Base-by-base conservation (phyloP, 768 basidiomycete genomes). In the Hygrocybe coccinea region DNA sequence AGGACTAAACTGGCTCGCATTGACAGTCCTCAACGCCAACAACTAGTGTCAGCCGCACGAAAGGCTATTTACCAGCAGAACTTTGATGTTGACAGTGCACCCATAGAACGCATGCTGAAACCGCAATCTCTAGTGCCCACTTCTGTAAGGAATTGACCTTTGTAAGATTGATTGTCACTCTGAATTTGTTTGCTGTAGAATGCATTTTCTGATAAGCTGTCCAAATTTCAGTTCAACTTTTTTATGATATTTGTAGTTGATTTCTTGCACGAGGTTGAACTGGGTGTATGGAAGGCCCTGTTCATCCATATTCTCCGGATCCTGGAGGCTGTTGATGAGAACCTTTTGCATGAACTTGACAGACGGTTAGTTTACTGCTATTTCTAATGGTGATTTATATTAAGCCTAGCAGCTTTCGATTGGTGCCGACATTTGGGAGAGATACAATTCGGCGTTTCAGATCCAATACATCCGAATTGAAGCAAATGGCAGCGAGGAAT, bases 201-300 rank as follows among this genome's bases (percentile, higher is more conserved):
- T 41, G 39, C 39, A 3, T 19, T 41, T 14, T 41, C 39, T 41
- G 39, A 33, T n/a, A 24, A 19, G 39, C 39, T 41, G 39, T 19
- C 14, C 39, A 14, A 14, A 15, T 56, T n/a, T 5, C 59, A 54
- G 0, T 60, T 66, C 41, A 55, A 67, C 39, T 50, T 59, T 15
- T 67, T 54, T 56, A 5, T 50, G 8, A 60, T 66, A 46, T 57
- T 68, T 24, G 60, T 62, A 1, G 50, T 60, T 1, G 69, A 70
- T 46, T 50, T 70, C 2, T 35, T 71, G 43, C 69, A 70, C 55
- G 69, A 70, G 54, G 24, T 68, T 39, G 69, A 70, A 44, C 56
- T 69, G 3, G 69, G 69, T 15, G 65, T 62, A 2, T 69, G 65
- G 65, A 70, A 68, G 46, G 39, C 59, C 1, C n/a, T 70, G 1